Evolutionary conservation across 495 filamentous ascomycete species (phyloP), one percentile per base, ranked within the genome.

Genomic region (Achaetomiella virescens): DNA sequence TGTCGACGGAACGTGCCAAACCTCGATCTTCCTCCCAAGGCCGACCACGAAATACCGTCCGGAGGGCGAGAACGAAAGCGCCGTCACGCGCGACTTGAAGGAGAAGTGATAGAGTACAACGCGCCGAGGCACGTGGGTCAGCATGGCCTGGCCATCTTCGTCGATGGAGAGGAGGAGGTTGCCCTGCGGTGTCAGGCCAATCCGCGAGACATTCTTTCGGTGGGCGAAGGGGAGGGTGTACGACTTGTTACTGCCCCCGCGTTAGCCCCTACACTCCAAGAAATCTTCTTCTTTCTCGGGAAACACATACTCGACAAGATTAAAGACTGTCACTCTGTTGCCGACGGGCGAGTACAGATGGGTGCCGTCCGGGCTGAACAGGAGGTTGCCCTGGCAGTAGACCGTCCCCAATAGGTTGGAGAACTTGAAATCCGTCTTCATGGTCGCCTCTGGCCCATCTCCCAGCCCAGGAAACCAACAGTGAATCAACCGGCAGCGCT

Each of bases 361-460:
- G 61, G 88, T 92, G 61, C 93, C 93, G 83, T 98, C 93, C 61
- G 91, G 92, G 64, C 88, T 95, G 77, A 96, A 98, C 62, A 96
- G 81, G 56, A 98, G 81, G 69, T 97, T 97, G 71, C 95, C 93
- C 78, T 88, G 88, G 74, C 90, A 88, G 77, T 97, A 98, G 62
- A 98, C 93, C 61, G 91, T 98, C 58, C 93, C 95, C 62, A 98
- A 82, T 62, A 97, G 78, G 69, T 96, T 96, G 69, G 89, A 93
- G 75, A 96, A 97, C 88, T 95, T 91, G 66, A 92, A 96, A 72
- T 95, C 89, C 27, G 90, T 95, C 86, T 96, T 96, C 91, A 96
- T 96, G 62, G 69, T 87, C 59, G 67, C 61, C 61, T 53, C 47
- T 62, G 56, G 45, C 55, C 60, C 64, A 54, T 59, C 25, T 33